Evolutionary conservation across 352 stramenopile genomes (phyloP).

Genomic region (Phytophthora hibernalis): DNA sequence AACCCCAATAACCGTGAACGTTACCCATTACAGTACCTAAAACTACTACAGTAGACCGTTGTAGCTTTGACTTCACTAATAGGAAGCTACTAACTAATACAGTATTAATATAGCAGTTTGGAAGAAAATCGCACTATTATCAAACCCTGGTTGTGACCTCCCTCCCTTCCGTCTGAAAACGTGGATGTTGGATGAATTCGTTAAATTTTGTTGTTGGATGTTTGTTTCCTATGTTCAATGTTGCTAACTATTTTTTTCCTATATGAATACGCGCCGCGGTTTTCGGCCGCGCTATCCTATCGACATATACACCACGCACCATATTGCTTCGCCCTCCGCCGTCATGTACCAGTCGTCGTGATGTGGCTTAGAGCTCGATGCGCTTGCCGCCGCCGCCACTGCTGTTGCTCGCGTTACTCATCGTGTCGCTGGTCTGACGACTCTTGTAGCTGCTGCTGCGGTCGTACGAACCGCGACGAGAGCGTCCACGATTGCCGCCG

Average conservation of each 20-base stretch:
- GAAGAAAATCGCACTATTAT: no score
- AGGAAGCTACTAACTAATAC: no score
- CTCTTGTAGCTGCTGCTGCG: conserved; percentile 52
- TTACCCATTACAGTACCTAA: no score
- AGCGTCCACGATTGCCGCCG: conserved; percentile 48
- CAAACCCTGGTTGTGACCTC: no score
- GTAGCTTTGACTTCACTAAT: no score
- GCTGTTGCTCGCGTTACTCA: conserved; percentile 63
- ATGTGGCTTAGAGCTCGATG: conserved; percentile 67
- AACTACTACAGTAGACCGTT: no score
- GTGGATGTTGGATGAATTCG: conserved; percentile 14
- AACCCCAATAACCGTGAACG: no score
- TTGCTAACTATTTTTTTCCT: conserved; percentile 43
- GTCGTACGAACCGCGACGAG: conserved; percentile 72
- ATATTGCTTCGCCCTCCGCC: conserved; percentile 35
- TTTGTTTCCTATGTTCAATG: conserved; percentile 35
- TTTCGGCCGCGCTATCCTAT: conserved; percentile 19
- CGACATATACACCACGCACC: conserved; percentile 40
- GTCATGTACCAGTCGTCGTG: conserved; percentile 26
- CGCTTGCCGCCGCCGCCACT: conserved; percentile 66
- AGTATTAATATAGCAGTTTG: no score
- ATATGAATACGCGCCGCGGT: conserved; percentile 22
- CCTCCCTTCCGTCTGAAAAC: no score
- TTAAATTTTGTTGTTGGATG: conserved; percentile 30
- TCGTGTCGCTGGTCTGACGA: conserved; percentile 49